A percentile compares a stretch with the other conserved stretches of the same genome.
These are phyloP conservation scores for Podospora pseudocomata DNA, from an alignment of 495 filamentous ascomycete genomes.

Conservation along the genomic window DNA sequence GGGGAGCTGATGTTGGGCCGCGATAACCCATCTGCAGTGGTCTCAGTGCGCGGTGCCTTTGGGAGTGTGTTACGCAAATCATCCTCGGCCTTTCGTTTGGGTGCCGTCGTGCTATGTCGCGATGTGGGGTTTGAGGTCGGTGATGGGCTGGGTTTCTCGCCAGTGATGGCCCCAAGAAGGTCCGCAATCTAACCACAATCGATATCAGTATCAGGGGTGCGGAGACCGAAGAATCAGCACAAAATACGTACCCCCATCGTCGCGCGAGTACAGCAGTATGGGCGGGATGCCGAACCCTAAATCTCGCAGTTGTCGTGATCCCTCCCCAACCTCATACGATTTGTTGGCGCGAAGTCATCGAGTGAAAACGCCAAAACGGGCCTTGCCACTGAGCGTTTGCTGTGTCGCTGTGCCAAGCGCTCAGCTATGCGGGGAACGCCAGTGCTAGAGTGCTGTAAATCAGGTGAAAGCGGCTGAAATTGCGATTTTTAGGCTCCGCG, in stretches of 20 bases:
- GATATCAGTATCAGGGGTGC: conserved; percentile 12
- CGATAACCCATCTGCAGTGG: conserved; percentile 15
- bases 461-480: background rate
- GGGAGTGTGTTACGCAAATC: conserved; percentile 30
- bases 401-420: background rate
- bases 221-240: background rate
- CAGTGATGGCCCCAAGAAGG: conserved; percentile 53
- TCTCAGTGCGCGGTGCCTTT: conserved; percentile 34
- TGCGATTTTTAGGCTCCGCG: background rate
- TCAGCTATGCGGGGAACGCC: background rate
- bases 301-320: conserved; percentile 18
- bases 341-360: conserved; percentile 31
- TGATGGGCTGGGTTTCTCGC: conserved; percentile 40
- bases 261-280: background rate
- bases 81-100: conserved; percentile 54
- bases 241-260: conserved; percentile 31
- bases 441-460: background rate
- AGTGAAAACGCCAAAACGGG: conserved; percentile 15
- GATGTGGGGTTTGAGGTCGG: conserved; percentile 24
- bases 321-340: conserved; percentile 34
- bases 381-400: conserved; percentile 4
- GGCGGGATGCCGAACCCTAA: conserved; percentile 4
- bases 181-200: conserved; percentile 44
- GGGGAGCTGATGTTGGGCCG: conserved; percentile 18
- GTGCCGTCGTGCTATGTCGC: conserved; percentile 22